Evolutionary conservation across 164 flowering plant genomes (phyloP).

Genomic region (Pachysandra terminalis): DNA sequence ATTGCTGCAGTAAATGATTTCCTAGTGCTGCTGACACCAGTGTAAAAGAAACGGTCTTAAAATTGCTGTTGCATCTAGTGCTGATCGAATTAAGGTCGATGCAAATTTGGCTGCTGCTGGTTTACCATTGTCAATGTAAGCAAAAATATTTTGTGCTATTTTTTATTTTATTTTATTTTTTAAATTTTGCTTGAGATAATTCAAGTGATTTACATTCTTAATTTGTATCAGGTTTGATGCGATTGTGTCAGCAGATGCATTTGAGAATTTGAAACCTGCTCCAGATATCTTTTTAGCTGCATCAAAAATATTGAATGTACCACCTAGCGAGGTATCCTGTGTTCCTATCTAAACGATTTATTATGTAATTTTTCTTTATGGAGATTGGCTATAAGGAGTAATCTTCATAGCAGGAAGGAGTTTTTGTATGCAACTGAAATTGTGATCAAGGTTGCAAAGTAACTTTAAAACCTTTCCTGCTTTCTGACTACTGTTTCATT

Average conservation of each 20-base stretch:
- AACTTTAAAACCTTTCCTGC: not conserved
- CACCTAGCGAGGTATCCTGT: constrained; percentile 62
- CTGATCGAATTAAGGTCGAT: constrained; percentile 93
- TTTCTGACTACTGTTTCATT: not conserved
- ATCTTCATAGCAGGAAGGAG: not conserved
- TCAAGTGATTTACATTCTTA: not conserved
- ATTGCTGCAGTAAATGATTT: constrained; percentile 10
- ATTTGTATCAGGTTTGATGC: constrained; percentile 81
- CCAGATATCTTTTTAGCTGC: constrained; percentile 97
- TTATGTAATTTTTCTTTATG: not conserved
- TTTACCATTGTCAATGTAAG: constrained; percentile 77
- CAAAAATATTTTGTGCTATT: not conserved
- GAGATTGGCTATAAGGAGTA: not conserved
- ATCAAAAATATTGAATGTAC: constrained; percentile 68
- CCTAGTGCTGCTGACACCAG: constrained; percentile 30
- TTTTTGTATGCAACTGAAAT: not conserved
- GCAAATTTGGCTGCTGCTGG: constrained; percentile 95
- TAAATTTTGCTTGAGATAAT: not conserved
- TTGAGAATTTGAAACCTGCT: constrained; percentile 95
- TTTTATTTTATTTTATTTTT: not conserved
- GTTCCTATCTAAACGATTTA: not conserved
- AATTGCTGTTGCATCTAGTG: constrained; percentile 99
- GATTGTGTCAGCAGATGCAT: constrained; percentile 96
- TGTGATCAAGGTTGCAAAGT: not conserved
- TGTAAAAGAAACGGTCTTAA: constrained; percentile 87